Base-by-base conservation (phyloP, 371 early-diverging fungal genomes). In the Syncephalastrum contaminatum region DNA sequence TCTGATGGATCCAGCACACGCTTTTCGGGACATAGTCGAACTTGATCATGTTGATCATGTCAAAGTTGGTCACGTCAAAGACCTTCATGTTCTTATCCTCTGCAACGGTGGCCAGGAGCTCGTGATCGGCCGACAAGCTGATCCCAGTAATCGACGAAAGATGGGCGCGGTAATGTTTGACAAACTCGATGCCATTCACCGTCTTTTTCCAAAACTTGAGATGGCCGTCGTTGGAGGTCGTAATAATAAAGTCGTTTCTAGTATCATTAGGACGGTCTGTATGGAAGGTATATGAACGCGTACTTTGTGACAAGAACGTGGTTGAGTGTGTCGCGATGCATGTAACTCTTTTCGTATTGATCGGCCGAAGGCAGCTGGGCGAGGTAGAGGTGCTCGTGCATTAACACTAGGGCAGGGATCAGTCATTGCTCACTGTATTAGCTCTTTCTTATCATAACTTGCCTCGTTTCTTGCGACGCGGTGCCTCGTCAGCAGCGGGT, bases 161-260 rank as follows among this genome's bases (percentile, higher is more conserved):
- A 65, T 97, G 97, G 0, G 97, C 88, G 12, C 92, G 83, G 62
- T 88, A 98, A 64, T 95, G 93, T 75, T 98, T 98, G 39, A 97
- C 97, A 77, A 98, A 98, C 69, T 97, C 97, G 50, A 98, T 89
- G 16, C 95, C 97, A 39, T 77, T 75, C 5, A 82, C 86, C n/a
- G 90, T 87, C 78, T 96, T 96, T 67, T 97, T 96, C 99, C 99
- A 98, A 60, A 97, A 97, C 70, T 98, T 98, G 16, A 98, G 83
- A 65, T 95, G 95, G 0, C 99, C 99, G 72, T 98, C 97, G 4
- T 87, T 80, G 1, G 96, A 96, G 0, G 94, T 87, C 0, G 99
- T 98, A 44, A 98, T 82, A 41, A 98, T 64, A 65, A 96, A 97
- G 60, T 95, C 95, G 12, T 90, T 90, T 44, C 88, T 88, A 43